phyloP scores from a whole-genome alignment of 371 early-diverging fungal genomes.

The Mucor racemosus region DNA sequence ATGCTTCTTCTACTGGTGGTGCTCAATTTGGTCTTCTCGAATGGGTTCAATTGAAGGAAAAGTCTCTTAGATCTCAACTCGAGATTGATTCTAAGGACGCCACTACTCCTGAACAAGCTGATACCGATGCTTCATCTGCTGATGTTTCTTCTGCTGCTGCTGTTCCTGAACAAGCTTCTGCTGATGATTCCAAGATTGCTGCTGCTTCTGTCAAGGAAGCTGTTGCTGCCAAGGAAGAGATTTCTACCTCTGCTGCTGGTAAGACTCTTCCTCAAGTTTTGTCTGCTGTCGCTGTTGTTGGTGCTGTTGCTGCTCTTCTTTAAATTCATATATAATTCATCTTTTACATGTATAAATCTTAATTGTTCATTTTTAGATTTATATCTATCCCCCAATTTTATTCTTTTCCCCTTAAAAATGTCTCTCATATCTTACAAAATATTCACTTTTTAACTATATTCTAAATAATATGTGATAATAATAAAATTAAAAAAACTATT shows the following conservation, averaged over 20 bases:
- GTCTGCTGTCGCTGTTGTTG: constrained; percentile 13
- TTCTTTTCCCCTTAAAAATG: not conserved
- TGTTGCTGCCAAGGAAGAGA: not conserved
- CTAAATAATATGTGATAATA: constrained; percentile 1
- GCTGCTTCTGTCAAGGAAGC: constrained; percentile 9
- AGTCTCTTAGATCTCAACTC: constrained; percentile 25
- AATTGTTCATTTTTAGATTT: not conserved
- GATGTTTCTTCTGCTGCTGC: not conserved
- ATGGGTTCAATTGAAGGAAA: constrained; percentile 39
- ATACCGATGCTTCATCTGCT: not conserved
- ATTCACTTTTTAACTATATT: not conserved
- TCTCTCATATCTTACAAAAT: constrained; percentile 1
- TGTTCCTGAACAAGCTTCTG: not conserved
- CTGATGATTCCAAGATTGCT: constrained; percentile 3
- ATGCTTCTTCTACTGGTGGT: constrained; percentile 35
- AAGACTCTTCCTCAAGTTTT: constrained; percentile 17
- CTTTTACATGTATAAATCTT: constrained; percentile 1
- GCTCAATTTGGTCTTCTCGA: constrained; percentile 55
- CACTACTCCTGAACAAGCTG: not conserved
- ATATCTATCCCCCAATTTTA: not conserved
- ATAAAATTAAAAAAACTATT: not conserved
- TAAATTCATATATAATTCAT: constrained; percentile 12
- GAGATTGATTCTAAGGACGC: not conserved
- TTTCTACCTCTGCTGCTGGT: not conserved
- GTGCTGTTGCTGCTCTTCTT: constrained; percentile 19